A percentile compares a stretch with the other conserved stretches of the same genome.
Evolutionary conservation across 2,329 filamentous ascomycete genomes (phyloP).

Genomic region (Alternaria brassicicola): DNA sequence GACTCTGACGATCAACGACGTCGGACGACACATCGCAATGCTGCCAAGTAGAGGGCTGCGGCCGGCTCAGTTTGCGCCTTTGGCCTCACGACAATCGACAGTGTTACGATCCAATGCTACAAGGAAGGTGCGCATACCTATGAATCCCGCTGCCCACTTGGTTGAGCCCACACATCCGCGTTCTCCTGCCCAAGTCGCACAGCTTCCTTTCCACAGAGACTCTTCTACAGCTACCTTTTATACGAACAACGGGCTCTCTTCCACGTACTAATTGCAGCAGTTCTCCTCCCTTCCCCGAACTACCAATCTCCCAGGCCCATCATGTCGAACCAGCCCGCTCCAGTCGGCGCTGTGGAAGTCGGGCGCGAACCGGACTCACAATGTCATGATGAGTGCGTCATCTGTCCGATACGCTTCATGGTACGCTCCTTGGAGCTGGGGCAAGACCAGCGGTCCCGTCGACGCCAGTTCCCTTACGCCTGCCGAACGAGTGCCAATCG

Average conservation of each 20-base stretch:
- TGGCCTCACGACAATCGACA: constrained; percentile 31
- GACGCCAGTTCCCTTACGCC: constrained; percentile 21
- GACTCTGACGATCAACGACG: constrained; percentile 15
- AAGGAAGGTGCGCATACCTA: constrained; percentile 42
- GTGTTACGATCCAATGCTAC: constrained; percentile 29
- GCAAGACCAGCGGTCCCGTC: constrained; percentile 32
- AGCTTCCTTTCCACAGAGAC: neutral
- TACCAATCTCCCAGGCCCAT: constrained; percentile 22
- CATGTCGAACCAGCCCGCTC: constrained; percentile 35
- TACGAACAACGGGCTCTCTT: neutral
- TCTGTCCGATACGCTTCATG: constrained; percentile 42
- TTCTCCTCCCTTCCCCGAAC: constrained; percentile 43
- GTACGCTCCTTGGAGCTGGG: constrained; percentile 47
- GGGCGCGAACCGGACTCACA: constrained; percentile 23
- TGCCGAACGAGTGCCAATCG: constrained; percentile 23
- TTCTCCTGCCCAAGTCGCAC: constrained; percentile 9
- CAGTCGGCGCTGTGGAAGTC: constrained; percentile 36
- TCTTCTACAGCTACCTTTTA: neutral
- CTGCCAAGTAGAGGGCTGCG: constrained; percentile 57
- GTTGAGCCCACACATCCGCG: constrained; percentile 9
- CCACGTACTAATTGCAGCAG: constrained; percentile 26
- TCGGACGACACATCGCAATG: constrained; percentile 49
- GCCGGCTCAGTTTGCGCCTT: constrained; percentile 38
- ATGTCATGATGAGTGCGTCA: constrained; percentile 30
- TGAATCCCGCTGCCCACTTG: neutral